phyloP scores from a whole-genome alignment of 1,284 basidiomycete genomes.

The Sporisorium reilianum region DNA sequence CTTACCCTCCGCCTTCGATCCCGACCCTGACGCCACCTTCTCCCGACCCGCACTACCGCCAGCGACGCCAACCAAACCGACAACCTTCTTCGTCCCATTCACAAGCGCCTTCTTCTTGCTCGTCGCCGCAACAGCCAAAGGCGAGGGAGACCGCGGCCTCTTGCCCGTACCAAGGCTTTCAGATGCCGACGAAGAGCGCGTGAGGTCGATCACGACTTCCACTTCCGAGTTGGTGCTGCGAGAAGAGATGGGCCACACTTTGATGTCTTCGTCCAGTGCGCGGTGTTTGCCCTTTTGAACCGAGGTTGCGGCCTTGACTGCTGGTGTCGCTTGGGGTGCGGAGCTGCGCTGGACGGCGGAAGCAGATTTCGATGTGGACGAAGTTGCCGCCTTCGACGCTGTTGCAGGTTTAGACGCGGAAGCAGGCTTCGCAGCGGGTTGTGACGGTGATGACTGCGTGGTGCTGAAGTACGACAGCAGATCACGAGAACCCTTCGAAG shows the following conservation, averaged over 20 bases:
- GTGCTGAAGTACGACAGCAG: constrained; percentile 24
- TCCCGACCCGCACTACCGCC: not conserved
- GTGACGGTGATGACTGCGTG: constrained; percentile 1
- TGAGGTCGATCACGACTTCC: constrained; percentile 21
- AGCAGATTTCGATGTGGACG: constrained; percentile 1
- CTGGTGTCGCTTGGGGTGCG: not conserved
- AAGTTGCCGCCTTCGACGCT: not conserved
- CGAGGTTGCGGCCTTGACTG: not conserved
- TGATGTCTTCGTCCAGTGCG: constrained; percentile 13
- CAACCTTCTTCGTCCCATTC: not conserved
- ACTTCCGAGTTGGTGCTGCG: constrained; percentile 1
- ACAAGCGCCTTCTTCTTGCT: not conserved
- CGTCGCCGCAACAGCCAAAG: not conserved
- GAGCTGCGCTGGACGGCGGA: no score
- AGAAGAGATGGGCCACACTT: not conserved
- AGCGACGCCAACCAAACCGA: constrained; percentile 1
- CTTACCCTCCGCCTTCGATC: not conserved
- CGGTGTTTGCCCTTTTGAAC: constrained; percentile 14
- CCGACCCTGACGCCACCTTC: not conserved
- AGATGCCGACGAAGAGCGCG: constrained; percentile 10
- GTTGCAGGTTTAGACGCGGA: not conserved
- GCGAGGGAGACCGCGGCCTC: constrained; percentile 5
- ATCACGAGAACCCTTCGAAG: constrained; percentile 13
- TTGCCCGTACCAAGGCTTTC: constrained; percentile 5
- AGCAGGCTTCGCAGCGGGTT: not conserved